Conservation (phyloP, 495 filamentous ascomycete species). For the Penicillium canariense region DNA sequence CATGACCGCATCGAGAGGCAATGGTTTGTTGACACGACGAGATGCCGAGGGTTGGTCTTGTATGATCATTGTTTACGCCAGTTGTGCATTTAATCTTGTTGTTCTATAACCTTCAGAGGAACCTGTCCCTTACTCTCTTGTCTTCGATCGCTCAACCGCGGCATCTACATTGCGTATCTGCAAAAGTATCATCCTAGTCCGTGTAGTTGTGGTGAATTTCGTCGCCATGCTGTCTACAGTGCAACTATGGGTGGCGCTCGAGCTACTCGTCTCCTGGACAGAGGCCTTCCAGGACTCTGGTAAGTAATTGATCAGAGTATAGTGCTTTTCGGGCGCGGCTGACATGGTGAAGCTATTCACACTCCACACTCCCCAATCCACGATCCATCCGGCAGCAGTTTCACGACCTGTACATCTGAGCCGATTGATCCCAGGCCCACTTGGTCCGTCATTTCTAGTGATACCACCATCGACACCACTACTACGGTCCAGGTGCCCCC, state of each 20-base stretch:
- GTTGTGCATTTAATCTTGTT: neutral
- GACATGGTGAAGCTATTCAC: conserved; percentile 9
- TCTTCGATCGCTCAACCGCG: conserved; percentile 3
- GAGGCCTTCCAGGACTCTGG: conserved; percentile 2
- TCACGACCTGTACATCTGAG: conserved; percentile 5
- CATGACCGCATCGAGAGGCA: conserved; percentile 9
- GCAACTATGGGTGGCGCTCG: conserved; percentile 3
- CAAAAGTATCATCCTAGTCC: neutral
- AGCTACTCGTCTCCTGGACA: neutral
- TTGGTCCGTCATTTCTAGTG: neutral
- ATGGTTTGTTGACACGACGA: neutral
- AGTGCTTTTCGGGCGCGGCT: neutral
- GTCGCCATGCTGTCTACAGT: conserved; percentile 4
- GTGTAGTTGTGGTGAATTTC: neutral
- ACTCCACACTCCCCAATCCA: conserved; percentile 8
- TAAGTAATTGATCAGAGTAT: neutral
- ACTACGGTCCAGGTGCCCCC: conserved; percentile 1
- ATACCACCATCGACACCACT: conserved; percentile 6
- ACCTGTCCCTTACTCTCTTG: neutral
- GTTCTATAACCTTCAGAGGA: neutral
- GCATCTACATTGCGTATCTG: neutral
- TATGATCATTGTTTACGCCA: conserved; percentile 4
- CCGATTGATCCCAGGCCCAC: neutral
- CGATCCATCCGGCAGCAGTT: neutral
- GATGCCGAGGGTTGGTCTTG: neutral